Evolutionary conservation across 257 asterid species (phyloP), one percentile per base, ranked within the genome.

Genomic region (Forsythia viridissima): DNA sequence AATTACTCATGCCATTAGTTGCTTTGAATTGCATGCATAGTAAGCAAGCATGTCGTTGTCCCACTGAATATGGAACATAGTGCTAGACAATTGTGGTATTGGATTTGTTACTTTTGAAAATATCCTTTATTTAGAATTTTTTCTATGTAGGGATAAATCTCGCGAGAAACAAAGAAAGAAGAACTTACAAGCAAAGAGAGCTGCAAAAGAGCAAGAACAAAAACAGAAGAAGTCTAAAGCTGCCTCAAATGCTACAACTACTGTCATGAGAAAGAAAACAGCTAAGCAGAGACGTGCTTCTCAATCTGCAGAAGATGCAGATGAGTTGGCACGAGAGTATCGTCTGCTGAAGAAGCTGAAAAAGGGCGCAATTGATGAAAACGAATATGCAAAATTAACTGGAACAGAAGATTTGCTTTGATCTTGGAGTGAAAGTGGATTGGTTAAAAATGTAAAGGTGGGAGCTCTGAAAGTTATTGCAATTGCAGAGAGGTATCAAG

Each of bases 161-260:
- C 88, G 95, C 39, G 96, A 93, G 81, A 96, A 91, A 81, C 98
- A 96, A 79, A 86, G 99, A 79, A 96, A 88, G 93, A 92, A 92
- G 75, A 93, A 91, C 80, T 80, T 92, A 72, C 85, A 63, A 85
- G 89, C 74, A 3, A 96, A 81, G 74, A 87, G 85, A 74, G 95
- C 87, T 21, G 91, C 92, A 24, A 89, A 89, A 76, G 88, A 86
- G 80, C 79, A 61, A 78, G 73, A 83, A 80, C 75, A 79, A 41
- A 89, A 89, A 71, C 63, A 61, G 71, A 80, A 83, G 81, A 86
- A 88, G 81, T 79, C 74, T 37, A 92, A 86, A 86, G 79, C 82
- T 59, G 75, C 68, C 13, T 15, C 86, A 21, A 88, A 84, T 12
- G 79, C 88, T 79, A 78, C 85, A 6, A 66, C 82, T 46, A 48